Evolutionary conservation across 768 basidiomycete genomes (phyloP).

Genomic region (Auricularia sp.): DNA sequence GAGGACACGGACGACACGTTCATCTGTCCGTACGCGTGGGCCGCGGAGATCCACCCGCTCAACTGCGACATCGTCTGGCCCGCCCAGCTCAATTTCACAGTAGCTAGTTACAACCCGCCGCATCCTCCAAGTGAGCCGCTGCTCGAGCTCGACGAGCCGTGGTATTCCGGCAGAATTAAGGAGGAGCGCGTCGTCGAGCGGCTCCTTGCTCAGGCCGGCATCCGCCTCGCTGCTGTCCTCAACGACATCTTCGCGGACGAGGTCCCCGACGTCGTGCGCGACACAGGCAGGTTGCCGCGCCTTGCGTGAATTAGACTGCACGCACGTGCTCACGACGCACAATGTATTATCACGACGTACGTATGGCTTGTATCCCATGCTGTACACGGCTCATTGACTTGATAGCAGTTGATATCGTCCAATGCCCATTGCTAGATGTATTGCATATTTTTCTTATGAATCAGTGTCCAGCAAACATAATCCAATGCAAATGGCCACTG

Average conservation of each 20-base stretch:
- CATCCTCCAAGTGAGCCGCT: slow-evolving; percentile 25
- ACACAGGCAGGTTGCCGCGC: too few species aligned
- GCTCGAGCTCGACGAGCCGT: slow-evolving; percentile 71
- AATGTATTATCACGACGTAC: too few species aligned
- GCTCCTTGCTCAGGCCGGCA: slow-evolving; percentile 71
- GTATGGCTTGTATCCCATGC: too few species aligned
- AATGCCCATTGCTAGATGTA: too few species aligned
- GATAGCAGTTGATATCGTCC: too few species aligned
- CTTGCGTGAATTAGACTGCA: too few species aligned
- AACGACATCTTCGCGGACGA: slow-evolving; percentile 58
- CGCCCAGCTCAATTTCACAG: slow-evolving; percentile 44
- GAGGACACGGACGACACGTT: slow-evolving; percentile 38
- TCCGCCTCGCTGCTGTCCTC: slow-evolving; percentile 73
- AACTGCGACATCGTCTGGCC: slow-evolving; percentile 86
- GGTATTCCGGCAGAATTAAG: slow-evolving; percentile 63
- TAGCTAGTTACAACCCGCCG: slow-evolving; percentile 22
- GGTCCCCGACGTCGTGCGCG: too few species aligned
- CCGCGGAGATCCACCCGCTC: slow-evolving; percentile 56
- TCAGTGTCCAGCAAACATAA: too few species aligned
- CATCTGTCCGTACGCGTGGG: slow-evolving; percentile 76
- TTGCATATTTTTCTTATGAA: too few species aligned
- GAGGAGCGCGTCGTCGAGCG: slow-evolving; percentile 67
- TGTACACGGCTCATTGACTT: too few species aligned
- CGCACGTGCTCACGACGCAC: too few species aligned
- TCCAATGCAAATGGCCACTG: too few species aligned